phyloP scores from a whole-genome alignment of 352 stramenopile species.

The Globisporangium splendens region DNA sequence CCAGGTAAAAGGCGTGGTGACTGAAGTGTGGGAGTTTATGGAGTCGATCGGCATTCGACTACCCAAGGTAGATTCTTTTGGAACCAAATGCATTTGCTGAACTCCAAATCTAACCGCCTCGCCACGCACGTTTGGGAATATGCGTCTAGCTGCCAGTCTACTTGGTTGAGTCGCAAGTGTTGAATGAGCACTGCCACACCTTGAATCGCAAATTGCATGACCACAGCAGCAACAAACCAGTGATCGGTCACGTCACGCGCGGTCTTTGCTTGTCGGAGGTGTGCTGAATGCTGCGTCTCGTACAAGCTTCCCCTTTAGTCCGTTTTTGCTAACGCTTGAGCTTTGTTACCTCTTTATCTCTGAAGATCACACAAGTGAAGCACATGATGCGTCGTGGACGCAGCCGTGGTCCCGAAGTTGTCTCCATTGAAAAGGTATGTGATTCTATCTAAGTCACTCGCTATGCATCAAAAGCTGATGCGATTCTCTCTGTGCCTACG shows the following conservation, averaged over 20 bases:
- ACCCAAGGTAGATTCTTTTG: conserved; percentile 27
- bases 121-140: background rate
- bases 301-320: background rate
- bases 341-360: background rate
- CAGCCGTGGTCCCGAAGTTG: conserved; percentile 32
- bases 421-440: conserved; percentile 47
- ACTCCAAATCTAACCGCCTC: too few species aligned
- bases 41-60: conserved; percentile 58
- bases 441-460: background rate
- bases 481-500: background rate
- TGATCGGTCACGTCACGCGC: conserved; percentile 37
- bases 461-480: background rate
- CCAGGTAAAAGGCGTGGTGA: conserved; percentile 34
- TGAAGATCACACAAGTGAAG: conserved; percentile 34
- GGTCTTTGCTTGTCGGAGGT: conserved; percentile 50
- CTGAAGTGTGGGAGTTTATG: conserved; percentile 74
- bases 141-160: conserved; percentile 52
- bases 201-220: conserved; percentile 17
- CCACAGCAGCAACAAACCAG: conserved; percentile 27
- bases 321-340: background rate
- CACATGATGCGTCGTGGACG: conserved; percentile 45
- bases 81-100: too few species aligned
- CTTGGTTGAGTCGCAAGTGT: conserved; percentile 48
- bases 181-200: conserved; percentile 45
- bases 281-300: background rate